These are phyloP conservation scores for Pestalotiopsis sp. DNA, from an alignment of 2,329 filamentous ascomycete genomes.

Conservation along the genomic window DNA sequence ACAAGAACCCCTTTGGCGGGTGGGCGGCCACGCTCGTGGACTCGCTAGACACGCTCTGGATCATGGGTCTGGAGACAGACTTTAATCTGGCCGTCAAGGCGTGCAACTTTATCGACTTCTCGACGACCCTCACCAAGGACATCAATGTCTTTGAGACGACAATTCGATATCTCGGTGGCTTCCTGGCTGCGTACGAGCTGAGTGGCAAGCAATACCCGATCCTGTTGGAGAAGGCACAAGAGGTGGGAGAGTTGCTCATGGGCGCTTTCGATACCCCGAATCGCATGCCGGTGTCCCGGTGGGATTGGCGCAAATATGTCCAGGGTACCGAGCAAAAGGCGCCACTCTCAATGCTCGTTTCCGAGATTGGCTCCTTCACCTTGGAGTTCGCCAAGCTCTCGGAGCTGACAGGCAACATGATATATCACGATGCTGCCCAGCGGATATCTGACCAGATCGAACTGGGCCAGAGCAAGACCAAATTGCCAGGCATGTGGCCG, in stretches of 20 bases:
- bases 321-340: constrained; percentile 47
- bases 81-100: constrained; percentile 66
- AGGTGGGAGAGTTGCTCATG: constrained; percentile 67
- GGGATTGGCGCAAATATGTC: constrained; percentile 58
- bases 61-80: constrained; percentile 68
- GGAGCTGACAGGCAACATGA: constrained; percentile 61
- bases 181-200: constrained; percentile 71
- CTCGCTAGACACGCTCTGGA: constrained; percentile 71
- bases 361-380: constrained; percentile 60
- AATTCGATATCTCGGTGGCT: constrained; percentile 71
- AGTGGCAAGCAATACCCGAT: constrained; percentile 54
- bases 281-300: constrained; percentile 64
- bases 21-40: constrained; percentile 65
- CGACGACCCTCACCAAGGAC: constrained; percentile 46
- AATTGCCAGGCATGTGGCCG: constrained; percentile 66
- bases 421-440: constrained; percentile 64
- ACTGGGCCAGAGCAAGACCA: constrained; percentile 52
- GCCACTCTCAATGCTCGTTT: constrained; percentile 38
- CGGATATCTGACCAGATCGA: constrained; percentile 60
- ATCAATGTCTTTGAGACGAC: constrained; percentile 74
- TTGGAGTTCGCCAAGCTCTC: constrained; percentile 68
- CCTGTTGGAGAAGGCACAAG: constrained; percentile 63
- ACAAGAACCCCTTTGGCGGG: constrained; percentile 30
- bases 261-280: constrained; percentile 70
- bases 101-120: constrained; percentile 63